Percentiles rank a stretch among this genome's conserved stretches.
These are phyloP conservation scores for Lentinula sp. DNA, from an alignment of 768 basidiomycete genomes.

Conservation along the genomic window DNA sequence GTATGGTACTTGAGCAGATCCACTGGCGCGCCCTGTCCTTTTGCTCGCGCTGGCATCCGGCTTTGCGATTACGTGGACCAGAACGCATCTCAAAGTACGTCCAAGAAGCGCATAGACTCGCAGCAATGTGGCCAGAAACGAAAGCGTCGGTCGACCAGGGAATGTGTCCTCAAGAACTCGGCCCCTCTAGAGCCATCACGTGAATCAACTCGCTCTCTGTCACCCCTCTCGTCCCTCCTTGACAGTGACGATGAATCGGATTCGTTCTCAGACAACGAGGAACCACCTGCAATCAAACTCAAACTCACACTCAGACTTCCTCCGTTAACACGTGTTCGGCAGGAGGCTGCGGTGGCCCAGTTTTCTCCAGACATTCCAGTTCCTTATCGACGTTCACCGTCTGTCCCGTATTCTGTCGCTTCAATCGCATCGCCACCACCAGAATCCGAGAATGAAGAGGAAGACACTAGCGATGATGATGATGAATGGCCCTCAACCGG, in stretches of 20 bases:
- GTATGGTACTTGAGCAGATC: conserved; percentile 79
- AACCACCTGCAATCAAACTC: conserved; percentile 53
- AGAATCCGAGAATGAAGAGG: conserved; percentile 51
- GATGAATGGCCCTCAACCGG: not conserved
- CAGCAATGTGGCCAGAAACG: conserved; percentile 35
- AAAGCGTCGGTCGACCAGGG: conserved; percentile 15
- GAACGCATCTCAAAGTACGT: conserved; percentile 28
- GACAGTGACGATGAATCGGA: conserved; percentile 16
- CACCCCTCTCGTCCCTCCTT: not conserved
- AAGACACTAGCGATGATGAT: not conserved
- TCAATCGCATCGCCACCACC: conserved; percentile 61
- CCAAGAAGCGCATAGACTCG: conserved; percentile 19
- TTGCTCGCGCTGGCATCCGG: conserved; percentile 65
- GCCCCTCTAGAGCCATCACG: not conserved
- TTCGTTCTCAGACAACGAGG: conserved; percentile 30
- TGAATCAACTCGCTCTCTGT: not conserved
- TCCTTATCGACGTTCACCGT: conserved; percentile 38
- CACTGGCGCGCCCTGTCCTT: conserved; percentile 72
- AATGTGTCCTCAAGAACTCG: conserved; percentile 20
- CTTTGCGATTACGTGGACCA: conserved; percentile 61
- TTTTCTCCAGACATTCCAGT: not conserved
- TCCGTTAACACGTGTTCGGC: conserved; percentile 18
- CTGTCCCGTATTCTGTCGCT: conserved; percentile 34
- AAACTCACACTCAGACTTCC: conserved; percentile 56
- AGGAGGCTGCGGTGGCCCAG: not conserved